Evolutionary conservation across 208 protist genomes (phyloP), one percentile per base, ranked within the genome.

Genomic region (Sergeia podlipaevii): DNA sequence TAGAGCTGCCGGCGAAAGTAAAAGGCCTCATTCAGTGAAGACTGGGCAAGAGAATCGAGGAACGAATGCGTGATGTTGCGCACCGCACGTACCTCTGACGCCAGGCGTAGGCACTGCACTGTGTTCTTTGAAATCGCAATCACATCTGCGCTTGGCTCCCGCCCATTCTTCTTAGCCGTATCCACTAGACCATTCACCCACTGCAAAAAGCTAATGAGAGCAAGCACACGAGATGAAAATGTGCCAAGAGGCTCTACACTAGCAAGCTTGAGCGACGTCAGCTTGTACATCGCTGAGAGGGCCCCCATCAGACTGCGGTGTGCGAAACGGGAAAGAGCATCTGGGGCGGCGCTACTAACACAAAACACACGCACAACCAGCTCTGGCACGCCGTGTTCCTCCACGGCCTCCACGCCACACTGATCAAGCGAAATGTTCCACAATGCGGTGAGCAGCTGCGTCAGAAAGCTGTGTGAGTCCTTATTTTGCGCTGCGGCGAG

Each of bases 1-100:
- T 85, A 95, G 3, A 91, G 61, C 66, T 91, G 82, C 10, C 77
- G 70, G 48, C 87, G 74, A 45, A 95, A 67, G 47, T 89, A 78
- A 36, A 90, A 90, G 0, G 72, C 74, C 45, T 85, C 74, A n/a
- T 36, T 64, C 10, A 36, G 27, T 24, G 44, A 51, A 4, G 49
- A 57, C 11, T 29, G 38, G 24, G 53, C 65, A 30, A 85, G 43
- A 8, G 53, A 54, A n/a, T 75, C 42, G 13, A 95, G 18, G 26
- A 72, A 70, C 17, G 53, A 46, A 60, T 89, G 78, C 10, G 74
- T 86, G 44, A 80, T 70, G 39, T 81, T 71, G 2, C 87, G 87
- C 32, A 84, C 74, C 7, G 63, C 59, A 49, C 76, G 75, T 34
- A 95, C 67, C 69, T 95, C 87, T 1, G 73, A 76, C 3, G 81